Percentiles rank a stretch among this genome's conserved stretches.
Conservation (phyloP, 495 filamentous ascomycete genomes). For the Hypoxylon lienhwacheense region DNA sequence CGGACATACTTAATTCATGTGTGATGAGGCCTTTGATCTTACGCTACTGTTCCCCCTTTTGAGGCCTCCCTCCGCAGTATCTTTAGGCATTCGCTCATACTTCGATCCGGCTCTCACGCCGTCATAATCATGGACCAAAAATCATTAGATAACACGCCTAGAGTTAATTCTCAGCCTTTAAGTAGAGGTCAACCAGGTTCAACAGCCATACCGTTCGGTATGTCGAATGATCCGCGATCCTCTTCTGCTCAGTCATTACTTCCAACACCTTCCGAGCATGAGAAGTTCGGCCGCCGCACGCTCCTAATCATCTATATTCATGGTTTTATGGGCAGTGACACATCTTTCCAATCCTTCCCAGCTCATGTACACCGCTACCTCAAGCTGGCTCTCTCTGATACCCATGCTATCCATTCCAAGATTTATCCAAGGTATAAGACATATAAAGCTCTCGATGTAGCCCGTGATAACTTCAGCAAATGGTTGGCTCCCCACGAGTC, state of each 20-base stretch:
- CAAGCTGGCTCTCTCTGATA: conserved; percentile 65
- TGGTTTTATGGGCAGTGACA: conserved; percentile 90
- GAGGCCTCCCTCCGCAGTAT: neutral
- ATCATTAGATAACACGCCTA: conserved; percentile 7
- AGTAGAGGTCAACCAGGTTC: neutral
- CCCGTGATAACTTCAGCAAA: conserved; percentile 74
- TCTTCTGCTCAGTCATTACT: conserved; percentile 66
- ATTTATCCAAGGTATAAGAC: conserved; percentile 92
- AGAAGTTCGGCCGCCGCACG: conserved; percentile 53
- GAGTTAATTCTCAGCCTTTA: neutral
- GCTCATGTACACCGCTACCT: conserved; percentile 82
- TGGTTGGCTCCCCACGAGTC: conserved; percentile 84
- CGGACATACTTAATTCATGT: no score
- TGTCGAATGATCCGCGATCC: conserved; percentile 55
- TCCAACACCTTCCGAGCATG: conserved; percentile 47
- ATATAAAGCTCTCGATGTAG: conserved; percentile 70
- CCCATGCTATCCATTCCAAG: conserved; percentile 82
- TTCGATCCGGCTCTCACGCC: neutral
- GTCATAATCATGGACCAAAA: conserved; percentile 12
- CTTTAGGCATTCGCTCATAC: neutral
- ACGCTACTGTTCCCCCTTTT: conserved; percentile 3
- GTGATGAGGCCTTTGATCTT: no score
- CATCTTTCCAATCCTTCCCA: conserved; percentile 84
- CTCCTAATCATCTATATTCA: conserved; percentile 86
- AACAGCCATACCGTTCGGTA: neutral